Evolutionary conservation across 805 yeast genomes (phyloP).

Genomic region (Candida hungchunana): DNA sequence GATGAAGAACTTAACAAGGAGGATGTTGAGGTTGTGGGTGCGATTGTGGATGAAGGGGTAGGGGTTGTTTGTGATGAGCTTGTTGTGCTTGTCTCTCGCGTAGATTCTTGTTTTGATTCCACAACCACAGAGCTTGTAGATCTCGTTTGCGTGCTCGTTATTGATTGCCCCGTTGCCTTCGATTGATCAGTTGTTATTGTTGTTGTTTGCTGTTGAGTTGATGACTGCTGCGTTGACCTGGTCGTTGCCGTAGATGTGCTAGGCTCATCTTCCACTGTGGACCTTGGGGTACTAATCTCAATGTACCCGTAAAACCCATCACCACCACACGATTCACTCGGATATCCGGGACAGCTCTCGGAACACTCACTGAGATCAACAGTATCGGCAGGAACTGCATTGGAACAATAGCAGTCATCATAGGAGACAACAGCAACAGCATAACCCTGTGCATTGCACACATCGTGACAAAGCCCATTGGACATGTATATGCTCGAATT

Average conservation of each 20-base stretch:
- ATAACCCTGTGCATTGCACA: slow-evolving; percentile 29
- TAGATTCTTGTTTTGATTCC: too few relatives aligned
- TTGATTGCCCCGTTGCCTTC: too few relatives aligned
- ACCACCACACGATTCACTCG: slow-evolving; percentile 35
- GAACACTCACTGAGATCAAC: slow-evolving; percentile 31
- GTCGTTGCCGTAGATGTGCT: not conserved
- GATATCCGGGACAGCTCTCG: slow-evolving; percentile 41
- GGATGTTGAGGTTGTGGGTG: slow-evolving; percentile 4
- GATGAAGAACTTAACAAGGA: slow-evolving; percentile 9
- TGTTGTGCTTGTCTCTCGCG: slow-evolving; percentile 19
- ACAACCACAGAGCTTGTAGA: too few relatives aligned
- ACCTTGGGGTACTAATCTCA: slow-evolving; percentile 11
- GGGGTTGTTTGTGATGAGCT: slow-evolving; percentile 11
- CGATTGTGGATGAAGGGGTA: slow-evolving; percentile 4
- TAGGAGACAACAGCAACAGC: slow-evolving; percentile 47
- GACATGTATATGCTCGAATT: slow-evolving; percentile 28
- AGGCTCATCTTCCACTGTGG: slow-evolving; percentile 10
- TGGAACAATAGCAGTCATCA: slow-evolving; percentile 40
- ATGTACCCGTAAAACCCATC: slow-evolving; percentile 40
- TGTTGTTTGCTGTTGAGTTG: too few relatives aligned
- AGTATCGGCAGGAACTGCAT: slow-evolving; percentile 36
- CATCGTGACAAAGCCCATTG: slow-evolving; percentile 39
- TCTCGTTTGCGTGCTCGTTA: too few relatives aligned
- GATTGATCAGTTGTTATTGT: too few relatives aligned
- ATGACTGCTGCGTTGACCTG: slow-evolving; percentile 6